Conservation (phyloP, 371 early-diverging fungal species). For the Rhizomucor miehei region DNA sequence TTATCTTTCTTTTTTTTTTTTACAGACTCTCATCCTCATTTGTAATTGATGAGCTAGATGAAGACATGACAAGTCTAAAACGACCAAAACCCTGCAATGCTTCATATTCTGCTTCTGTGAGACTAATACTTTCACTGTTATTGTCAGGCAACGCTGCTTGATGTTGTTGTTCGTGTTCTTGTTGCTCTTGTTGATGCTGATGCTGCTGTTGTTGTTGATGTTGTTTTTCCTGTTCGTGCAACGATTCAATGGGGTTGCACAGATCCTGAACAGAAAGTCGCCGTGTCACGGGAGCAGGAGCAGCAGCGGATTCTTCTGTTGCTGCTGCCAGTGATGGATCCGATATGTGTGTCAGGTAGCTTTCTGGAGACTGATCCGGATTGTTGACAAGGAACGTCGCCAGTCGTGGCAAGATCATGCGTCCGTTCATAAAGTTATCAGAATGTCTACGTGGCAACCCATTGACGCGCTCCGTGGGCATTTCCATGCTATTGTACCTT, state of each 20-base stretch:
- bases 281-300: constrained; percentile 13
- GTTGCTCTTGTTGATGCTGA: too few species aligned
- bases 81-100: constrained; percentile 42
- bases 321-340: constrained; percentile 7
- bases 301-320: neutral
- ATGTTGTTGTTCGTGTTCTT: too few species aligned
- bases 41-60: too few species aligned
- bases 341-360: constrained; percentile 10
- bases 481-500: constrained; percentile 7
- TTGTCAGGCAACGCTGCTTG: too few species aligned
- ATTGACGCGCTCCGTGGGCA: constrained; percentile 2
- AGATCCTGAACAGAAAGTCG: constrained; percentile 39
- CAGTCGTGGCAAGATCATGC: constrained; percentile 30
- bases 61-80: constrained; percentile 4
- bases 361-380: constrained; percentile 38
- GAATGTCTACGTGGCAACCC: constrained; percentile 8
- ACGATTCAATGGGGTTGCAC: constrained; percentile 36
- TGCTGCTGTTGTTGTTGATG: neutral
- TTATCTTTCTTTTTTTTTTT: too few species aligned
- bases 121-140: constrained; percentile 21
- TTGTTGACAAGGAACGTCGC: constrained; percentile 34
- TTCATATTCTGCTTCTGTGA: constrained; percentile 44
- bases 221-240: constrained; percentile 11
- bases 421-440: constrained; percentile 14
- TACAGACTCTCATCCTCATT: too few species aligned